These are phyloP conservation scores for Populus simonii DNA, from an alignment of 345 rosid species.

Conservation along the genomic window DNA sequence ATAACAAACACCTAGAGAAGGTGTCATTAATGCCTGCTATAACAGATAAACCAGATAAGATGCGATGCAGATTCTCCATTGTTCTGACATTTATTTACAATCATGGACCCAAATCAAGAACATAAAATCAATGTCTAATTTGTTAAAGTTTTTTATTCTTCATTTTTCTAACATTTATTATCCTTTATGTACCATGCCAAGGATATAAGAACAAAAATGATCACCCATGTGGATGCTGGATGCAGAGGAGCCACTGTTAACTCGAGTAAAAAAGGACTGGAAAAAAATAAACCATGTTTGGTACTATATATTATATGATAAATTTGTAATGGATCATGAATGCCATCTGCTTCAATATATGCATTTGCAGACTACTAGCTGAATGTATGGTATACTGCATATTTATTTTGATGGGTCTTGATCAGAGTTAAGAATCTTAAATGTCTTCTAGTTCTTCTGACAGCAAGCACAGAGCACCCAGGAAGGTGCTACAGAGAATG, in stretches of 20 bases:
- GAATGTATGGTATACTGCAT: background rate
- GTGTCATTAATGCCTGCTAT: background rate
- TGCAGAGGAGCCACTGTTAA: background rate
- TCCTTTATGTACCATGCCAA: background rate
- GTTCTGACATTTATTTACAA: too few relatives aligned
- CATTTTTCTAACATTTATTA: background rate
- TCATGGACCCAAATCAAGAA: background rate
- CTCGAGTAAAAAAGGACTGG: background rate
- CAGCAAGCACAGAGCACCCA: background rate
- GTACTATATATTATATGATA: background rate
- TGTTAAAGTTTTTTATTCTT: too few relatives aligned
- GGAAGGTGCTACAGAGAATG: background rate
- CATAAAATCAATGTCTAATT: background rate
- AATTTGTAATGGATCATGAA: background rate
- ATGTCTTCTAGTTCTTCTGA: background rate
- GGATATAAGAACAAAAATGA: background rate
- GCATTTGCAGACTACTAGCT: background rate
- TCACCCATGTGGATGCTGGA: background rate
- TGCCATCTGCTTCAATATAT: background rate
- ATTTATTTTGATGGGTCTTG: background rate
- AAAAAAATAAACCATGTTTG: background rate
- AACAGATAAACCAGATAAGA: background rate
- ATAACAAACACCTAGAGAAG: background rate
- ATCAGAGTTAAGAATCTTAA: background rate
- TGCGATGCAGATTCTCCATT: too few relatives aligned